phyloP scores from a whole-genome alignment of 148 eudicot species.

The Fagopyrum tataricum region DNA sequence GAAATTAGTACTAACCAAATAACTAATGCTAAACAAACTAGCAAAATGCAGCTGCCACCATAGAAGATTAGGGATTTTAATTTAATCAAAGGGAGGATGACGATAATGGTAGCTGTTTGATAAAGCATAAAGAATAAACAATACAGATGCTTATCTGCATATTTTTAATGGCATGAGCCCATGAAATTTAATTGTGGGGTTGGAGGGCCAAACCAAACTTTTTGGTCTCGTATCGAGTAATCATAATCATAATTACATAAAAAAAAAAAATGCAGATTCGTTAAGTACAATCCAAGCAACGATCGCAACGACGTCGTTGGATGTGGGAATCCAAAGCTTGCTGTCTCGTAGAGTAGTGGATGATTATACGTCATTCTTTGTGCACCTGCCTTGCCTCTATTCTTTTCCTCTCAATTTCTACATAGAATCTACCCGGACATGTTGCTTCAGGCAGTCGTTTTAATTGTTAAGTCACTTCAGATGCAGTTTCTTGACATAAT shows the following conservation, averaged over 20 bases:
- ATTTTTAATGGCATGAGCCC: background rate
- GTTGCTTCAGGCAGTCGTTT: too few relatives aligned
- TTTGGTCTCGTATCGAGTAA: constrained; percentile 3
- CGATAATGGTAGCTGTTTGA: background rate
- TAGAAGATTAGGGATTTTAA: background rate
- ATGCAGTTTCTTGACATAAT: too few relatives aligned
- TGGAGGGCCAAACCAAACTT: constrained; percentile 7
- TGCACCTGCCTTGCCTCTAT: too few relatives aligned
- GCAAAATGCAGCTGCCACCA: background rate
- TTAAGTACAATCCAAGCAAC: background rate
- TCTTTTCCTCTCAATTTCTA: too few relatives aligned
- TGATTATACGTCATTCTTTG: constrained; percentile 4
- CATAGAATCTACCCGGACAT: too few relatives aligned
- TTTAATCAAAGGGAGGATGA: background rate
- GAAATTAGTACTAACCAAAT: background rate
- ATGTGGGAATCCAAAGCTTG: constrained; percentile 5
- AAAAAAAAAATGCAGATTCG: background rate
- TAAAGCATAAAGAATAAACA: background rate
- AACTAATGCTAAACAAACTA: background rate
- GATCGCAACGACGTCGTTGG: constrained; percentile 1
- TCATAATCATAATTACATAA: background rate
- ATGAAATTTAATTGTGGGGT: background rate
- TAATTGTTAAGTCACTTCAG: too few relatives aligned
- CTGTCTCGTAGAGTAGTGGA: background rate
- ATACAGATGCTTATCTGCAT: background rate